Percentiles rank a stretch among this genome's conserved stretches.
Conservation (phyloP, 805 yeast species). For the Cyberlindnera petersonii region DNA sequence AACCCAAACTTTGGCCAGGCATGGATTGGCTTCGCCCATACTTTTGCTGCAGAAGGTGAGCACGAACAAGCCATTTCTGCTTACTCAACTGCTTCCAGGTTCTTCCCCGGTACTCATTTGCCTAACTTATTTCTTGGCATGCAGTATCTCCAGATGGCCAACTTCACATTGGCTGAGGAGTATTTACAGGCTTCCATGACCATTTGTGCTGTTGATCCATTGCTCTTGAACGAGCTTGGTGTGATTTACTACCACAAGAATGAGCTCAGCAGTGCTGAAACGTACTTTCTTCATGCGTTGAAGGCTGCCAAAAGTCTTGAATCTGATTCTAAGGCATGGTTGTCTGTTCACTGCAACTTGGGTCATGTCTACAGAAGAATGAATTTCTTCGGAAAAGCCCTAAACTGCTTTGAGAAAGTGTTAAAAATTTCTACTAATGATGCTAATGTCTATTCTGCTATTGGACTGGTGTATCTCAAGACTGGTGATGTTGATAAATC, state of each 20-base stretch:
- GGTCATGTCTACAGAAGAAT: slow-evolving; percentile 83
- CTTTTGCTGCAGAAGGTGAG: slow-evolving; percentile 97
- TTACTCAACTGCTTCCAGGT: slow-evolving; percentile 89
- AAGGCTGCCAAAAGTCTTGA: slow-evolving; percentile 63
- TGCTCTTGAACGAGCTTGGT: slow-evolving; percentile 86
- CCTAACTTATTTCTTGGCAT: slow-evolving; percentile 90
- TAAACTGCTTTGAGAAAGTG: slow-evolving; percentile 74
- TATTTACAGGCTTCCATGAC: slow-evolving; percentile 71
- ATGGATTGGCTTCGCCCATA: slow-evolving; percentile 98
- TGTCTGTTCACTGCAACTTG: slow-evolving; percentile 78
- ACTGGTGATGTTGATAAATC: slow-evolving; percentile 62
- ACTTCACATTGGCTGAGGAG: slow-evolving; percentile 79
- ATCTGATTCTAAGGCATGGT: slow-evolving; percentile 79
- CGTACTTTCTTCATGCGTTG: slow-evolving; percentile 65
- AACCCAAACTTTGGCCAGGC: slow-evolving; percentile 92
- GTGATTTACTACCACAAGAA: slow-evolving; percentile 80
- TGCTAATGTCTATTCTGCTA: slow-evolving; percentile 72
- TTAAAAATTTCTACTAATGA: slow-evolving; percentile 65
- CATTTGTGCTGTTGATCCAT: slow-evolving; percentile 81
- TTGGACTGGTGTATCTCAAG: slow-evolving; percentile 79
- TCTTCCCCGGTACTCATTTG: slow-evolving; percentile 86
- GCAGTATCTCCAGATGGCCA: slow-evolving; percentile 91
- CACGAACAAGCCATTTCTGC: slow-evolving; percentile 98
- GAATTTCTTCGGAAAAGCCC: slow-evolving; percentile 59
- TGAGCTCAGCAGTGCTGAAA: slow-evolving; percentile 65